Evolutionary conservation across 495 filamentous ascomycete genomes (phyloP), one percentile per base, ranked within the genome.

Genomic region (Chaetomidium leptoderma): DNA sequence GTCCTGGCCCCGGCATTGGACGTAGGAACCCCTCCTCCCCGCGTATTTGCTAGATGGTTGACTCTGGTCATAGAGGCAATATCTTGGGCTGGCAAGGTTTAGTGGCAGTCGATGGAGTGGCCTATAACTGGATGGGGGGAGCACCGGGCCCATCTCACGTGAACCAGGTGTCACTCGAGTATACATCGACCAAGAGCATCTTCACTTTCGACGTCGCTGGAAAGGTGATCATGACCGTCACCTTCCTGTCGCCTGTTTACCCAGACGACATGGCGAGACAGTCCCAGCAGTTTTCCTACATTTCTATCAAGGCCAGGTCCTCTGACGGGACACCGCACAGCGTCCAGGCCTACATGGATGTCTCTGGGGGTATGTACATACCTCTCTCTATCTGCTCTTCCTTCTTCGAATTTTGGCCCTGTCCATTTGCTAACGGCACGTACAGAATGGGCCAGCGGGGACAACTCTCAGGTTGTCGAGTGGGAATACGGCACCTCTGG

Each of bases 191-290:
- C 1, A 85, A 85, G 13, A 96, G 91, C 43, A 92, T 90, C 55
- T 85, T 97, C 59, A 89, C 85, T 37, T 92, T 95, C 73, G 77
- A 77, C 29, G 85, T 96, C 21, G 81, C 70, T 21, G 74, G 81
- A 2, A 77, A 83, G 45, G 75, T 87, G 27, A 79, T 86, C 57
- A 75, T 97, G 69, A 85, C 82, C 4, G 76, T 95, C 21, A 90
- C 88, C 0, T 96, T 96, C 67, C 74, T 96, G 32, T 91, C 89
- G 4, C 92, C 92, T 0, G 87, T 97, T 42, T 96, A 89, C 13
- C 88, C 91, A 1, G 85, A 86, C 10, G 95, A 93, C 60, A 85
- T 91, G 59, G 77, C 86, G 58, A 83, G 91, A 43, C 92, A 97
- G 73, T 88, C 89, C 30, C 82, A 95, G 43, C 89, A 91, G 33